phyloP scores from a whole-genome alignment of 202 grass and related monocot genomes.

The Panicum virgatum region DNA sequence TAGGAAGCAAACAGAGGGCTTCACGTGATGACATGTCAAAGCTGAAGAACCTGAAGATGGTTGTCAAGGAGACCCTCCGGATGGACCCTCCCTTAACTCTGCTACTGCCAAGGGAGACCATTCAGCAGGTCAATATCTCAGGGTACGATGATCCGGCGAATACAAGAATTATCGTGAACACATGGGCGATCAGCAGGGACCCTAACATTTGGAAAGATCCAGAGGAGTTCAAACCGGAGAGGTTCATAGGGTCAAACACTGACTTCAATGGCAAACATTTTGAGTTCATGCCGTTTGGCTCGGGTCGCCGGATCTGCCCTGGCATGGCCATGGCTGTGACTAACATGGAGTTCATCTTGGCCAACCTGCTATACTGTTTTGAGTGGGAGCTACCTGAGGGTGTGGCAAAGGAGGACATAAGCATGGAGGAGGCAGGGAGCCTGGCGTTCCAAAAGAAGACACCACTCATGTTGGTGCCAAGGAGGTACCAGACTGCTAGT shows the following conservation, averaged over 20 bases:
- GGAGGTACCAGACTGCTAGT: not conserved
- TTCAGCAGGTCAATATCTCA: not conserved
- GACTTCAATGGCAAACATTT: slow-evolving; percentile 33
- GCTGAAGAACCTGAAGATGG: slow-evolving; percentile 41
- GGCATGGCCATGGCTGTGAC: slow-evolving; percentile 32
- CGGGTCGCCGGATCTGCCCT: slow-evolving; percentile 53
- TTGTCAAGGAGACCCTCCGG: slow-evolving; percentile 49
- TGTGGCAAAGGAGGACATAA: slow-evolving; percentile 28
- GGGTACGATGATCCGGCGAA: slow-evolving; percentile 38
- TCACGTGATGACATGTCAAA: slow-evolving; percentile 18
- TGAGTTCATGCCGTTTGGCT: slow-evolving; percentile 48
- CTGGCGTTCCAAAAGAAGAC: slow-evolving; percentile 34
- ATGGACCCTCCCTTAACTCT: slow-evolving; percentile 42
- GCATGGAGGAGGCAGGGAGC: slow-evolving; percentile 42
- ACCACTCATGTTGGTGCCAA: slow-evolving; percentile 38
- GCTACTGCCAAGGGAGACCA: slow-evolving; percentile 34
- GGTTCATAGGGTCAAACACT: slow-evolving; percentile 23
- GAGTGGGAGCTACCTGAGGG: slow-evolving; percentile 40
- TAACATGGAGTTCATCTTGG: slow-evolving; percentile 38
- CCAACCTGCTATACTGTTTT: slow-evolving; percentile 49
- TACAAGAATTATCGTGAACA: slow-evolving; percentile 42
- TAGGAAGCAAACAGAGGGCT: slow-evolving; percentile 26
- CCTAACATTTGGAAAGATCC: slow-evolving; percentile 26
- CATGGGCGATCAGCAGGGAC: slow-evolving; percentile 50
- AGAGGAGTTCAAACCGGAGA: slow-evolving; percentile 43